These are phyloP conservation scores for Botrytis fabae DNA, from an alignment of 2,329 filamentous ascomycete genomes.

Conservation along the genomic window DNA sequence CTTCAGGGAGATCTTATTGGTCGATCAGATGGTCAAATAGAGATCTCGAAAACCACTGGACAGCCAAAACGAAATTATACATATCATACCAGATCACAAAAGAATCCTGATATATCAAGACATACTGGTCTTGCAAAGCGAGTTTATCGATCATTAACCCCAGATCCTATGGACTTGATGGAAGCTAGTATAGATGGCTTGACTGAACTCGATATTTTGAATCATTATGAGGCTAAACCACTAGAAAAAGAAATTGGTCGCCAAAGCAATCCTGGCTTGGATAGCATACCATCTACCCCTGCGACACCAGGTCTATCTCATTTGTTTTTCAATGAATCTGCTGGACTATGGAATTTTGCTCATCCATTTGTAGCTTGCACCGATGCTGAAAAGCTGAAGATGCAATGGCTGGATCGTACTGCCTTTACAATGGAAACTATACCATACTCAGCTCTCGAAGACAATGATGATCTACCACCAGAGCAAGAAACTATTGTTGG, in stretches of 20 bases:
- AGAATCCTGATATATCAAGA: constrained; percentile 3
- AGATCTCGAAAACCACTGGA: not conserved
- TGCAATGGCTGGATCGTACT: constrained; percentile 40
- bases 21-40: constrained; percentile 3
- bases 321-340: constrained; percentile 21
- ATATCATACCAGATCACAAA: constrained; percentile 20
- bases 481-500: constrained; percentile 12
- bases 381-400: constrained; percentile 13
- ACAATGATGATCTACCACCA: constrained; percentile 34
- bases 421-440: constrained; percentile 47
- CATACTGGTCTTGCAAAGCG: constrained; percentile 8
- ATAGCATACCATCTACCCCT: constrained; percentile 29
- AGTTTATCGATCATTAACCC: constrained; percentile 11
- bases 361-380: constrained; percentile 16
- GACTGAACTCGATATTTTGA: constrained; percentile 31
- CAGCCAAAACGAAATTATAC: constrained; percentile 12
- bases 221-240: constrained; percentile 32
- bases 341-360: constrained; percentile 16
- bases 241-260: constrained; percentile 22
- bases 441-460: constrained; percentile 44
- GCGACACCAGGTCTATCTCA: constrained; percentile 19
- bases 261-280: constrained; percentile 35
- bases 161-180: constrained; percentile 18
- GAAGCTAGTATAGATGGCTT: constrained; percentile 17
- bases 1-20: not conserved